Percentiles rank a stretch among this genome's conserved stretches.
These are phyloP conservation scores for Cadophora sp. DNA, from an alignment of 2,329 filamentous ascomycete species.

Conservation along the genomic window DNA sequence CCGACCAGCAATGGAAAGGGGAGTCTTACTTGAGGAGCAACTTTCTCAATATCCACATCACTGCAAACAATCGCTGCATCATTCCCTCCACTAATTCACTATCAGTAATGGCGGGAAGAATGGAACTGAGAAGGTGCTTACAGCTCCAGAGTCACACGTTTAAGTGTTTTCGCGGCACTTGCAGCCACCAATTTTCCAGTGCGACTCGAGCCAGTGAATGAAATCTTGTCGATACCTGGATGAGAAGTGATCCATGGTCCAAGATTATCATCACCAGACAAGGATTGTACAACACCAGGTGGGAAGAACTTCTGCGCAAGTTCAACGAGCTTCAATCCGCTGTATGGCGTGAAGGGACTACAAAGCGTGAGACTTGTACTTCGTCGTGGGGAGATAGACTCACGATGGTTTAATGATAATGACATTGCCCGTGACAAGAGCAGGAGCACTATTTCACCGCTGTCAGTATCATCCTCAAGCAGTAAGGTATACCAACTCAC, in stretches of 20 bases:
- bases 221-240: conserved; percentile 60
- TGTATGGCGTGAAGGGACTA: conserved; percentile 58
- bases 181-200: conserved; percentile 58
- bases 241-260: conserved; percentile 62
- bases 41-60: conserved; percentile 56
- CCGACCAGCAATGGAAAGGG: no score
- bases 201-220: conserved; percentile 61
- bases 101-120: not conserved
- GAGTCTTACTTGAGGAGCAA: conserved; percentile 46
- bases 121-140: not conserved
- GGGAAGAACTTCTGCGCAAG: conserved; percentile 57
- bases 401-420: conserved; percentile 63
- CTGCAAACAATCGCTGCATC: conserved; percentile 57
- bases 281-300: conserved; percentile 60
- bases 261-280: conserved; percentile 61
- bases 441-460: conserved; percentile 41
- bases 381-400: not conserved
- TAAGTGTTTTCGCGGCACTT: conserved; percentile 57
- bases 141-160: conserved; percentile 48
- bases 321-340: conserved; percentile 58
- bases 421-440: conserved; percentile 58
- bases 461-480: not conserved
- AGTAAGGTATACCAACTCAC: not conserved
- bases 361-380: not conserved
- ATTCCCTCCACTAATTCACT: conserved; percentile 53